Evolutionary conservation across 345 rosid genomes (phyloP), one percentile per base, ranked within the genome.

Genomic region (Luvunga scandens): DNA sequence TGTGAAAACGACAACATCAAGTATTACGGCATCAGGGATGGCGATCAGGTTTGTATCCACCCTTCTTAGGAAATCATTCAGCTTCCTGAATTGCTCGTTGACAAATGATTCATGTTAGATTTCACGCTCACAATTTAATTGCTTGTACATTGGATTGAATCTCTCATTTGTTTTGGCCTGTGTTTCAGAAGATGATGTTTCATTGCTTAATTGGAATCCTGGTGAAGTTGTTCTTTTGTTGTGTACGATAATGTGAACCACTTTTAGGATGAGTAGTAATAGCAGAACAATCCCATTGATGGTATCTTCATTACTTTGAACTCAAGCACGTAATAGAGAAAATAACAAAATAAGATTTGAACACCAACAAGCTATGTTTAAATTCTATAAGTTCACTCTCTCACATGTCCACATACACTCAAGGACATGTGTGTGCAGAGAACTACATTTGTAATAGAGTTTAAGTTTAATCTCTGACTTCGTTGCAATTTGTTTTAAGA

Each of bases 11-110:
- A 87, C 36, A 63, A 65, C 66, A 91, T 95, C 59, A 76, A 28
- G 45, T 75, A 83, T 38, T 89, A 86, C 19, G 94, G 97, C 83
- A 91, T 95, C 75, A 91, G 70, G 81, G 98, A 95, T 65, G 97
- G 94, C 48, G 94, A 93, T 84, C 90, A 91, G 97, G 98, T 91
- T 67, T 42, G 86, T 74, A 9, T 31, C 66, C 7, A 28, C 34
- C 70, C 59, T 30, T 64, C 67, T 16, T 2, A 6, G 30, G 36
- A 63, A 14, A 63, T 7, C 36, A 66, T 34, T 66, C 42, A 66
- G 3, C 25, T 34, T 33, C 42, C 2, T 33, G 24, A 65, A 33
- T 33, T 31, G 21, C 12, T 66, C 25, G 21, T 7, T 21, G 14
- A 65, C 19, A 66, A 66, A 33, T 1, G 38, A 65, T 42, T 7